Base-by-base conservation (phyloP, 768 basidiomycete genomes). In the Amanita phalloides region DNA sequence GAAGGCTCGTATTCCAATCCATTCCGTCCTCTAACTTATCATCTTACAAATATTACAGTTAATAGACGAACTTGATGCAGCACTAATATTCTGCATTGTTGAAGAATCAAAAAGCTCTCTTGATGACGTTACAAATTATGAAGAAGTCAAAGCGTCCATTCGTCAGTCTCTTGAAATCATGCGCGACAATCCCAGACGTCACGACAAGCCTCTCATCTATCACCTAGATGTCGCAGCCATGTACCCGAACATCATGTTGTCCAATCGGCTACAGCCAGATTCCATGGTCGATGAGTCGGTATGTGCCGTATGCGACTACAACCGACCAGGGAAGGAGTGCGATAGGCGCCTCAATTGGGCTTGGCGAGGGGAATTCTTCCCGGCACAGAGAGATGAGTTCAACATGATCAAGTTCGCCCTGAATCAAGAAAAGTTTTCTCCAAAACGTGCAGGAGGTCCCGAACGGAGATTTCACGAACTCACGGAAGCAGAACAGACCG, bases 191-290 rank as follows among this genome's bases (percentile, higher is more conserved):
- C 95, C 96, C 0, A 78, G 82, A 49, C 89, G 95, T 11, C 73
- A 74, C 39, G 94, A 98, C 70, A 88, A 83, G 10, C 96, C 96
- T 0, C 81, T 98, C 56, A 98, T 99, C 62, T 99, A 99, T 68
- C 96, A 99, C 66, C 69, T 98, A 61, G 96, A 99, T 61, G 96
- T 99, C 56, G 96, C 96, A 2, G 96, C 96, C 56, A 99, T 99
- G 96, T 98, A 99, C 65, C 96, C 96, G 52, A 99, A 98, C 67
- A 98, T 99, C 79, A 99, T 99, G 96, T 84, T 99, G 73, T 97
- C 94, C 14, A 99, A 99, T 64, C 90, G 96, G 32, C 76, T 99
- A 2, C 96, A 99, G 59, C 96, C 96, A 2, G 96, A 99, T 68
- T 96, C 96, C 1, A 88, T 98, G 71, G 86, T 97, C 8, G 91